Evolutionary conservation across 2,329 filamentous ascomycete genomes (phyloP).

Genomic region (Exophiala calicioides): DNA sequence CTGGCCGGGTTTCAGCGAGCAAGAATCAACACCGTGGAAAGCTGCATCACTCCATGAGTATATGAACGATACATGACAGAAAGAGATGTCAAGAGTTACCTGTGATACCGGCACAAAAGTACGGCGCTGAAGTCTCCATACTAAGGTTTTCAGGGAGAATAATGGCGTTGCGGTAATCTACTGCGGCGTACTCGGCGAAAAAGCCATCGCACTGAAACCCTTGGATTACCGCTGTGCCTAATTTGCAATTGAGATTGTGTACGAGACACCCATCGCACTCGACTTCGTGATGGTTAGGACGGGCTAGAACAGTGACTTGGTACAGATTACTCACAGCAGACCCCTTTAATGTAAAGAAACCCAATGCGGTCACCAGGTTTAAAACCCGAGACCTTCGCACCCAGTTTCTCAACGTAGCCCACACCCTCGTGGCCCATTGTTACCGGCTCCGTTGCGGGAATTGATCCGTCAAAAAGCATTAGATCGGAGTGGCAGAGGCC

Average conservation of each 20-base stretch:
- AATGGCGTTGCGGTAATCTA: conserved; percentile 11
- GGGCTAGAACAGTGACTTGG: too few relatives aligned
- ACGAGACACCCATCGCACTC: conserved; percentile 9
- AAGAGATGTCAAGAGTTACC: not conserved
- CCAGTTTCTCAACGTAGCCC: conserved; percentile 7
- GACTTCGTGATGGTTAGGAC: not conserved
- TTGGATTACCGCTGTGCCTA: conserved; percentile 6
- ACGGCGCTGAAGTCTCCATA: conserved; percentile 10
- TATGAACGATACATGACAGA: not conserved
- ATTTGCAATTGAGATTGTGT: conserved; percentile 10
- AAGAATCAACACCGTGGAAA: conserved; percentile 12
- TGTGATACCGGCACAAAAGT: conserved; percentile 13
- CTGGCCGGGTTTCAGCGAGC: conserved; percentile 18
- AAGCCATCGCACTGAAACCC: conserved; percentile 7
- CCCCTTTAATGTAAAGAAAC: conserved; percentile 11
- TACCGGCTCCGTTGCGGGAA: conserved; percentile 11
- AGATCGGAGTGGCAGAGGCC: conserved; percentile 13
- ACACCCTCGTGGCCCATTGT: conserved; percentile 16
- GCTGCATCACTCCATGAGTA: conserved; percentile 3
- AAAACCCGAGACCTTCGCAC: conserved; percentile 9
- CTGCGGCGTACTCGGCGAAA: conserved; percentile 8
- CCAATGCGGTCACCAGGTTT: conserved; percentile 9
- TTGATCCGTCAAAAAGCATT: conserved; percentile 14
- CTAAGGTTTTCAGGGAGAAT: conserved; percentile 7
- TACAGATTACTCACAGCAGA: conserved; percentile 18